Evolutionary conservation across 2,329 filamentous ascomycete species (phyloP), one percentile per base, ranked within the genome.

Genomic region (Cordyceps fumosorosea): DNA sequence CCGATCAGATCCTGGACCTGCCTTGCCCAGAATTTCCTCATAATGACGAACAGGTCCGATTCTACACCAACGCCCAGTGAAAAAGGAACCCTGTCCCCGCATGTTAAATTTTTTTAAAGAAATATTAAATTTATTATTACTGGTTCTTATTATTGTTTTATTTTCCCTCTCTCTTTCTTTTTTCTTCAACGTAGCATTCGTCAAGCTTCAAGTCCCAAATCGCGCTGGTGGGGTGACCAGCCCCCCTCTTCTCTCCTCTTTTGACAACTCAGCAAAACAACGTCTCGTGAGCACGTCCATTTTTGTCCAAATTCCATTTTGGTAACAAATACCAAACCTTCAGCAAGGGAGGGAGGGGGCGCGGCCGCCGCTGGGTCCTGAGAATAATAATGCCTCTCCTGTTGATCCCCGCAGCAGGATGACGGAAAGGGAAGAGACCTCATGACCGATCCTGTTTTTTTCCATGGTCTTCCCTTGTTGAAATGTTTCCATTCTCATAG

Each of bases 211-310:
- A 53, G 50, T 14, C n/a, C 14, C 5, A 20, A 45, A 45, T 37
- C 7, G 29, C 29, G 11, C 50, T 34, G 3, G 50, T 53, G 50
- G 26, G 26, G 42, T 24, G 18, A 8, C 54, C 14, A 11, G n/a
- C 11, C 16, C 42, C 24, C 24, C 24, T 20, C 40, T 45, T 45
- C 44, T 20, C 40, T 16, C 40, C 40, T n/a, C 40, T 45, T 11
- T 47, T 44, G 50, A 53, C 50, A 53, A 37, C 50, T 53, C 50
- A 53, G 29, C 50, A 53, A 37, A 53, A 53, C 26, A n/a, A n/a
- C 29, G 50, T 37, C 50, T 53, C 50, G 50, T 53, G 50, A 53
- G 50, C 50, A 22, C 34, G 44, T 37, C 18, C 29, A 14, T 56
- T 24, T 45, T 32, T 6, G n/a, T n/a, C 20, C 7, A 22, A 22